Conservation (phyloP, 495 filamentous ascomycete species). For the Tuber brumale region DNA sequence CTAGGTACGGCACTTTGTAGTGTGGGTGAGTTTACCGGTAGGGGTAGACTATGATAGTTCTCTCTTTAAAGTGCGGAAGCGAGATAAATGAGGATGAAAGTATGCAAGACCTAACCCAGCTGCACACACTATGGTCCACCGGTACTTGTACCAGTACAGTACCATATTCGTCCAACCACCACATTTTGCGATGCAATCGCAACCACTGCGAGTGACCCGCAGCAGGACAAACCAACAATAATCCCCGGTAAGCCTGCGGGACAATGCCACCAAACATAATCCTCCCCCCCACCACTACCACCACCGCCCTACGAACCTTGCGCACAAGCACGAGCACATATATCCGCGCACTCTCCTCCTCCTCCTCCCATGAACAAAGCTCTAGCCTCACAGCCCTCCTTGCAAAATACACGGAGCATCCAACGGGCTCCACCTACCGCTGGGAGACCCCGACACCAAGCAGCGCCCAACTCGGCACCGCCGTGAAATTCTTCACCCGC, state of each 20-base stretch:
- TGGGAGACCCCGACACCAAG: slow-evolving; percentile 47
- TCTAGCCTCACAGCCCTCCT: slow-evolving; percentile 3
- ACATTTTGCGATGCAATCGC: not conserved
- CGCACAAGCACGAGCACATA: not conserved
- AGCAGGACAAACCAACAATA: not conserved
- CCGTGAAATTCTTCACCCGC: slow-evolving; percentile 58
- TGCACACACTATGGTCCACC: not conserved
- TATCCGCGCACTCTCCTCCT: not conserved
- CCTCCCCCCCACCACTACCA: not conserved
- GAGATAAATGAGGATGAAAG: not conserved
- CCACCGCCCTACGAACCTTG: not conserved
- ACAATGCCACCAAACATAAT: not conserved
- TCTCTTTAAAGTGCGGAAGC: not conserved
- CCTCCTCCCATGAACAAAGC: not conserved
- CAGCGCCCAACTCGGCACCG: slow-evolving; percentile 50
- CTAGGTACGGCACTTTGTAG: too few relatives aligned
- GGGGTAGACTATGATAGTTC: too few relatives aligned
- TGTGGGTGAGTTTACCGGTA: too few relatives aligned
- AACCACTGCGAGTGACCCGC: not conserved
- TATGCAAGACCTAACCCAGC: not conserved
- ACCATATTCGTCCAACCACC: not conserved
- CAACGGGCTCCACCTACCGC: slow-evolving; percentile 32
- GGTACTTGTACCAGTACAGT: too few relatives aligned
- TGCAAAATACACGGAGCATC: not conserved
- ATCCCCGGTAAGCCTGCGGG: not conserved